A percentile compares a stretch with the other conserved stretches of the same genome.
phyloP scores from a whole-genome alignment of 768 basidiomycete genomes.

The Kwoniella europaea region DNA sequence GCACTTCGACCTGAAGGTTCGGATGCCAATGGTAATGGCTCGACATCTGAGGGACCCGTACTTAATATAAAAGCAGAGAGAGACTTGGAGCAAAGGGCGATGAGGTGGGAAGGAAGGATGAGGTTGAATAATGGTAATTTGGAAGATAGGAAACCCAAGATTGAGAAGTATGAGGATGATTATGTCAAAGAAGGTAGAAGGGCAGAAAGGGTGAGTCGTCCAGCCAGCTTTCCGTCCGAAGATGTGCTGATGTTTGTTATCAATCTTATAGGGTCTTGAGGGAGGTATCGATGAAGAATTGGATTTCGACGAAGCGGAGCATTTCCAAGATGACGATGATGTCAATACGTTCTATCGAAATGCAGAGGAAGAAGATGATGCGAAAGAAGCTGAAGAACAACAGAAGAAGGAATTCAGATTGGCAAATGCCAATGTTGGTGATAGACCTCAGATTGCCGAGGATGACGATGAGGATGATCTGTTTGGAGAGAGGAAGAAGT shows the following conservation, averaged over 20 bases:
- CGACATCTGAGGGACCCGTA: constrained; percentile 1
- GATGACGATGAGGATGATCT: constrained; percentile 43
- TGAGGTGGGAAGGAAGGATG: constrained; percentile 36
- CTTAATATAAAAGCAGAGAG: constrained; percentile 13
- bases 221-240: no score
- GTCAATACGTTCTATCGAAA: constrained; percentile 50
- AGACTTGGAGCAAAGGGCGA: constrained; percentile 37
- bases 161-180: constrained; percentile 51
- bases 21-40: background rate
- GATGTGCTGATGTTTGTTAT: background rate
- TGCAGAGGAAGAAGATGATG: constrained; percentile 49
- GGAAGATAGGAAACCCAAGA: constrained; percentile 17
- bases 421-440: constrained; percentile 51
- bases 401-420: constrained; percentile 48
- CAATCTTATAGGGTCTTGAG: constrained; percentile 39
- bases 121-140: constrained; percentile 10
- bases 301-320: constrained; percentile 48
- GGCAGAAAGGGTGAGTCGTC: constrained; percentile 36
- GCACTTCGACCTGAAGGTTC: constrained; percentile 37
- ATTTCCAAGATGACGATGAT: constrained; percentile 54
- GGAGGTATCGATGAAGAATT: constrained; percentile 52
- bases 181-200: constrained; percentile 37
- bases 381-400: constrained; percentile 40
- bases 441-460: constrained; percentile 43
- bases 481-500: constrained; percentile 37